phyloP scores from a whole-genome alignment of 495 filamentous ascomycete genomes.

The Tricharina praecox region DNA sequence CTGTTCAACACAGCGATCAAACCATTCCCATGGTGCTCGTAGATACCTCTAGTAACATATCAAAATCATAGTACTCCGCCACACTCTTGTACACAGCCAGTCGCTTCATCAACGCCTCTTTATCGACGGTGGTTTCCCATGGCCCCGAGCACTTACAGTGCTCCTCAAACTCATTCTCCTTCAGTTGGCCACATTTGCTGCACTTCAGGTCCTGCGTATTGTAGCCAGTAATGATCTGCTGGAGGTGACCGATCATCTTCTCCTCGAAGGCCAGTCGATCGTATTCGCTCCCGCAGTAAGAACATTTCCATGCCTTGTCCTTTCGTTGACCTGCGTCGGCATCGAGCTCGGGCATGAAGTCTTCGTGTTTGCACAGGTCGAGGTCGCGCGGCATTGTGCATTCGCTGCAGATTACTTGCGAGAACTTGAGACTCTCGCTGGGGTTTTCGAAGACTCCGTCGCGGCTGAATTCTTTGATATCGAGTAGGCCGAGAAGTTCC shows the following conservation, averaged over 20 bases:
- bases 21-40: conserved; percentile 34
- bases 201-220: conserved; percentile 83
- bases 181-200: conserved; percentile 42
- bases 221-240: conserved; percentile 62
- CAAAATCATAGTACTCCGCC: conserved; percentile 58
- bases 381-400: conserved; percentile 79
- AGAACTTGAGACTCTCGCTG: conserved; percentile 50
- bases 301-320: conserved; percentile 54
- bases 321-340: conserved; percentile 20
- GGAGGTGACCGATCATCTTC: conserved; percentile 56
- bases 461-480: conserved; percentile 81
- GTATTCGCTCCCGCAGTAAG: conserved; percentile 51
- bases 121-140: conserved; percentile 58
- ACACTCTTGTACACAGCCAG: conserved; percentile 56
- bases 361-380: conserved; percentile 86
- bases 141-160: conserved; percentile 81
- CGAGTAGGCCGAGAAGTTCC: conserved; percentile 75
- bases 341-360: conserved; percentile 39
- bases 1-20: neutral
- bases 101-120: conserved; percentile 47
- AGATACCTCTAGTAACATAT: conserved; percentile 62
- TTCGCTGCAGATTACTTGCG: conserved; percentile 64
- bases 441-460: conserved; percentile 80
- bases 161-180: conserved; percentile 88
- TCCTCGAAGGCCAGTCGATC: conserved; percentile 69